Percentiles rank a stretch among this genome's conserved stretches.
phyloP scores from a whole-genome alignment of 495 filamentous ascomycete species.

The Acidiella bohemica region DNA sequence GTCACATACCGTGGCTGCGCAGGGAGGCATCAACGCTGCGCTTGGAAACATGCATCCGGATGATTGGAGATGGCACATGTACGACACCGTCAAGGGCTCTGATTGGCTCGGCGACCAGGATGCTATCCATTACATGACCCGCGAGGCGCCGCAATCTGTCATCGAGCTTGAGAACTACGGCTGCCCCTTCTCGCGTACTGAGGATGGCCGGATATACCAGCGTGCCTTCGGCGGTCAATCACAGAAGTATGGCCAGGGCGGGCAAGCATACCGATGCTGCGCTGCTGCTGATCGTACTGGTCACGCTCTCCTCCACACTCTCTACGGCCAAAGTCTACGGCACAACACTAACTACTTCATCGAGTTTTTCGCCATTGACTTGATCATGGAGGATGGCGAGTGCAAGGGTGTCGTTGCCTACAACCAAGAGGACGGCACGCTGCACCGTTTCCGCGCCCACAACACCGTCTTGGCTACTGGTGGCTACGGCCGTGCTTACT shows the following conservation, averaged over 20 bases:
- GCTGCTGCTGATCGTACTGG: conserved; percentile 94
- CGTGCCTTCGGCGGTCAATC: conserved; percentile 97
- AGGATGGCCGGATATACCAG: conserved; percentile 96
- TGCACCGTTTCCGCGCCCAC: conserved; percentile 90
- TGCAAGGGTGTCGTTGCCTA: conserved; percentile 94
- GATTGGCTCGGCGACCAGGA: conserved; percentile 99
- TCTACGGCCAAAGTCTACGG: conserved; percentile 91
- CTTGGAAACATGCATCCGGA: conserved; percentile 89
- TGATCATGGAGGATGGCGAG: conserved; percentile 92
- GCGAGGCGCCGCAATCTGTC: conserved; percentile 80
- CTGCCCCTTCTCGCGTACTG: conserved; percentile 94
- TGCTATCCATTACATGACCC: conserved; percentile 99
- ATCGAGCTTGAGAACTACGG: conserved; percentile 96
- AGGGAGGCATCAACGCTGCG: conserved; percentile 91
- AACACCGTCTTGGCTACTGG: conserved; percentile 95
- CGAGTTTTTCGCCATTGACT: conserved; percentile 92
- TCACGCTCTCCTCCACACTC: conserved; percentile 92
- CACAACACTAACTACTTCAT: conserved; percentile 99
- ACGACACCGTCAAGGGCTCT: conserved; percentile 97
- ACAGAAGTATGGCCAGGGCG: conserved; percentile 84
- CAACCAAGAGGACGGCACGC: conserved; percentile 96
- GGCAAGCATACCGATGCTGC: conserved; percentile 92
- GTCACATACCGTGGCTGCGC: conserved; percentile 90
- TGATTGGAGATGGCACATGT: conserved; percentile 99
- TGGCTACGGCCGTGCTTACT: conserved; percentile 95